Base-by-base conservation (phyloP, 176 grass and related monocot species). In the Eleusine indica region DNA sequence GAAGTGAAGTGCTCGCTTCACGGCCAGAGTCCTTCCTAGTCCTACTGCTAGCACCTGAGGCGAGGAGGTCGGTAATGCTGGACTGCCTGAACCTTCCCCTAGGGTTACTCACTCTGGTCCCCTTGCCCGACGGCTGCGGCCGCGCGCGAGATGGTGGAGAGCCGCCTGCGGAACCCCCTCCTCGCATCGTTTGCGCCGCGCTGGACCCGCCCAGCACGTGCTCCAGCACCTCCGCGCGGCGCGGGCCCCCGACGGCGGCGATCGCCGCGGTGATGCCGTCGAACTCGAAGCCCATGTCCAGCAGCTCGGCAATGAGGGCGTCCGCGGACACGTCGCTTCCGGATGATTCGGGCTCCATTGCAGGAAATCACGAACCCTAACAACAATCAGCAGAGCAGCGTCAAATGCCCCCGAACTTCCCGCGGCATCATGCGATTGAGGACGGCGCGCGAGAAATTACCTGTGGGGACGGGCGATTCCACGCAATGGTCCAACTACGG, bases 261-360 rank as follows among this genome's bases (percentile, higher is more conserved):
- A 95, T 77, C n/a, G 93, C 96, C 60, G 88, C 61, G 61, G 51
- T 87, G 76, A 93, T 86, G 87, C 78, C 62, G 69, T 80, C 74
- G 25, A 95, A 93, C 28, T 98, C 87, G 57, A 98, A 98, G 30
- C 96, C 96, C 93, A 98, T 98, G 69, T 95, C 87, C 3, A 98
- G 76, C 77, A 95, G 84, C 84, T 92, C 86, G 7, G 93, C 91
- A 21, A 98, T 89, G 68, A 90, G 77, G 52, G 52, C 73, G 66
- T 98, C 93, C 25, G 77, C 61, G 35, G 84, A 91, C 38, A 91
- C 54, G 62, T 82, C 77, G 54, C 71, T 7, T 15, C 18, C 61
- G 5, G 21, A 30, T 17, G 79, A n/a, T 46, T 2, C 7, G 12
- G 61, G 9, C 10, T 86, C 88, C 88, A 86, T 83, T n/a, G 5